These are phyloP conservation scores for Cucumis cinereus DNA, from an alignment of 306 rosid genomes.

Conservation along the genomic window DNA sequence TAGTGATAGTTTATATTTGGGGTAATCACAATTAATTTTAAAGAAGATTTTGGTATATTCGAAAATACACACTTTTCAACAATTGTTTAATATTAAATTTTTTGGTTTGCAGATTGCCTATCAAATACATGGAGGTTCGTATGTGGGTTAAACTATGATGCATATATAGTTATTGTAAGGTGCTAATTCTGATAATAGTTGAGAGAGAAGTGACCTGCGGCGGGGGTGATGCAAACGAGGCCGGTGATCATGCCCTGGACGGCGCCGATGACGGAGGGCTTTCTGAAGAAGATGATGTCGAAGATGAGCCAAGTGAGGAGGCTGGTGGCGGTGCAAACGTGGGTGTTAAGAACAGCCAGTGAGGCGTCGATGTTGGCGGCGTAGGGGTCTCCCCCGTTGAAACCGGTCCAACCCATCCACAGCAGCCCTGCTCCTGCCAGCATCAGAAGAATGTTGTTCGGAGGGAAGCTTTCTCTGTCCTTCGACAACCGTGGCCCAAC, in stretches of 20 bases:
- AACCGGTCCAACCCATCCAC: constrained; percentile 47
- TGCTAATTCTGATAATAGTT: too few relatives aligned
- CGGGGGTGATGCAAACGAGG: constrained; percentile 39
- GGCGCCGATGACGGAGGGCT: constrained; percentile 36
- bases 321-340: constrained; percentile 36
- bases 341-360: constrained; percentile 32
- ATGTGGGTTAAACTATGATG: too few relatives aligned
- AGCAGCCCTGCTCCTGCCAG: constrained; percentile 34
- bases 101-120: too few relatives aligned
- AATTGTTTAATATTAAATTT: too few relatives aligned
- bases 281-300: constrained; percentile 27
- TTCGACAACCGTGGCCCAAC: constrained; percentile 30
- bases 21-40: too few relatives aligned
- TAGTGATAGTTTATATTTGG: too few relatives aligned
- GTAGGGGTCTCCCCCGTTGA: constrained; percentile 36
- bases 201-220: constrained; percentile 17
- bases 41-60: too few relatives aligned
- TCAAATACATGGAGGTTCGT: too few relatives aligned
- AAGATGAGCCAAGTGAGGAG: constrained; percentile 35
- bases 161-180: too few relatives aligned
- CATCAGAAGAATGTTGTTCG: constrained; percentile 36
- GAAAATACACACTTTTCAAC: too few relatives aligned
- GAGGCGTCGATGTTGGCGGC: constrained; percentile 33
- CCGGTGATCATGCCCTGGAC: constrained; percentile 46
- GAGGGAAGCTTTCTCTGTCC: constrained; percentile 36